Percentiles rank a stretch among this genome's conserved stretches.
These are phyloP conservation scores for Pseudogymnoascus destructans DNA, from an alignment of 2,329 filamentous ascomycete genomes.

Conservation along the genomic window DNA sequence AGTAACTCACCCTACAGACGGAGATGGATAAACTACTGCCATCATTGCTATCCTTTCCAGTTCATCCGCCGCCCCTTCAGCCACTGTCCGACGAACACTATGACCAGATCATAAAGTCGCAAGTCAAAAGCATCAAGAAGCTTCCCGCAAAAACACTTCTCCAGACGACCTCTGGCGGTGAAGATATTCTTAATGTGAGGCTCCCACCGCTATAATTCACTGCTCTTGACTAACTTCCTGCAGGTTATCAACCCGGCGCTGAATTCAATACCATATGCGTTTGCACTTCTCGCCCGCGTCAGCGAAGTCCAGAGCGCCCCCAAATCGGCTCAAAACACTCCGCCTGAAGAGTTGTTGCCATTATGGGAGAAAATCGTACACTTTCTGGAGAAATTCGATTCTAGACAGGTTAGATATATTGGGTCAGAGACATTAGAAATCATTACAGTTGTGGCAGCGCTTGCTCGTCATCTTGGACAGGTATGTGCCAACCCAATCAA, in stretches of 20 bases:
- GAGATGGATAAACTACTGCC: constrained; percentile 27
- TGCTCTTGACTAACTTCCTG: not conserved
- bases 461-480: constrained; percentile 17
- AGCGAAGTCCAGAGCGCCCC: constrained; percentile 27
- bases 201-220: not conserved
- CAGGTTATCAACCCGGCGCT: constrained; percentile 35
- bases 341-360: constrained; percentile 17
- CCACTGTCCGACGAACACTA: constrained; percentile 30
- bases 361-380: constrained; percentile 37
- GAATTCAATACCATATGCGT: constrained; percentile 47
- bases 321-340: constrained; percentile 10
- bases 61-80: constrained; percentile 26
- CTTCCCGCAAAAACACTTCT: constrained; percentile 26
- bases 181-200: constrained; percentile 29
- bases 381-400: constrained; percentile 33
- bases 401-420: constrained; percentile 40
- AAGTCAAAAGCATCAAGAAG: constrained; percentile 28
- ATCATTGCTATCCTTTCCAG: constrained; percentile 29
- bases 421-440: constrained; percentile 35
- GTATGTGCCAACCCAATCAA: constrained; percentile 14
- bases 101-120: constrained; percentile 30
- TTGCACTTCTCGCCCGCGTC: constrained; percentile 38
- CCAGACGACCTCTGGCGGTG: constrained; percentile 24
- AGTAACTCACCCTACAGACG: not conserved
- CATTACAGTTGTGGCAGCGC: constrained; percentile 27